A percentile compares a stretch with the other conserved stretches of the same genome.
Conservation (phyloP, 2,329 filamentous ascomycete species). For the Xylaria arbuscula region DNA sequence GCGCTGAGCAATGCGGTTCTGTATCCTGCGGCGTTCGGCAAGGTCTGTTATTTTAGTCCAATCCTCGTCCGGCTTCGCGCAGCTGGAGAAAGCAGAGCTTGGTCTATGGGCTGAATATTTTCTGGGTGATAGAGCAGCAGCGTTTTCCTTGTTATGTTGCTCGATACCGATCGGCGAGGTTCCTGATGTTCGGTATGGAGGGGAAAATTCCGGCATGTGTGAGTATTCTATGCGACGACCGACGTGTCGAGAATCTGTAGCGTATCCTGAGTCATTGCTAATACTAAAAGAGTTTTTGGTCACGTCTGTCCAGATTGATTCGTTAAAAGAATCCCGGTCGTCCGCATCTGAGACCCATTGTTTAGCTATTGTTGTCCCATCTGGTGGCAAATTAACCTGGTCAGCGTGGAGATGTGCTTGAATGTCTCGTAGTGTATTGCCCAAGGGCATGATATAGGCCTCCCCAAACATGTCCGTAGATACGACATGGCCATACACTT, state of each 20-base stretch:
- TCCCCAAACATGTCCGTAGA: conserved; percentile 33
- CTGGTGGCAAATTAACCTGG: conserved; percentile 14
- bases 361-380: no score
- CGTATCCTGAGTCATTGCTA: background rate
- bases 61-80: conserved; percentile 95
- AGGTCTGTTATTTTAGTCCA: conserved; percentile 99
- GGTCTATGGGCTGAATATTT: conserved; percentile 80
- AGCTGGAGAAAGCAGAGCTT: conserved; percentile 94
- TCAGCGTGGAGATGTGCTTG: conserved; percentile 21
- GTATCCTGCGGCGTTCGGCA: conserved; percentile 91
- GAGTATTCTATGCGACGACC: no score
- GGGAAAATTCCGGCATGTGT: no score
- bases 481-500: conserved; percentile 34
- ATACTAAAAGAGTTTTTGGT: no score
- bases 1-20: conserved; percentile 96
- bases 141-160: conserved; percentile 57
- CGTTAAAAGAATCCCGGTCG: no score
- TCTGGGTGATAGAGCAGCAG: conserved; percentile 60
- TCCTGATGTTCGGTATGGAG: no score
- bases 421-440: conserved; percentile 26
- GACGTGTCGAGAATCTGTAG: no score
- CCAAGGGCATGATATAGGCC: conserved; percentile 26
- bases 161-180: no score
- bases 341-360: no score
- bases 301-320: no score